Percentiles rank a stretch among this genome's conserved stretches.
Conservation (phyloP, 768 basidiomycete genomes). For the Mycena rebaudengoi region DNA sequence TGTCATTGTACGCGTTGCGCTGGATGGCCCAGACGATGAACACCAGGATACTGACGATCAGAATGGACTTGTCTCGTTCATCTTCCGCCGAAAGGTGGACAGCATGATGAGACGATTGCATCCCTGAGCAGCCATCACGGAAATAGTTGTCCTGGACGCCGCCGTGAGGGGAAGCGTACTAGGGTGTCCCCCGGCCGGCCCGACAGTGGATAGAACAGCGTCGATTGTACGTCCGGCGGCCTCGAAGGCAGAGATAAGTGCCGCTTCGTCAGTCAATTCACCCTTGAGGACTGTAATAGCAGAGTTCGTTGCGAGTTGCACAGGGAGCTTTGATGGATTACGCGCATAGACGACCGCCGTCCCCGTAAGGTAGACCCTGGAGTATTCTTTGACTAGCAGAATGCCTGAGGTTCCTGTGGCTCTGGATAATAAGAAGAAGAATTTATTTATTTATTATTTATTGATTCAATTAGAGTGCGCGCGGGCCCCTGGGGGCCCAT, state of each 20-base stretch:
- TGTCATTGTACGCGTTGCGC: constrained; percentile 3
- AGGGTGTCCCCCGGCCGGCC: not conserved
- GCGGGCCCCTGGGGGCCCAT: too few relatives aligned
- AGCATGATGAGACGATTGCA: constrained; percentile 1
- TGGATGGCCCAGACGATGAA: constrained; percentile 5
- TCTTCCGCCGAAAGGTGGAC: not conserved
- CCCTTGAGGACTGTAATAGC: not conserved
- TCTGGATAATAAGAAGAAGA: not conserved
- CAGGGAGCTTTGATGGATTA: not conserved
- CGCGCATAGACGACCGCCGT: constrained; percentile 2
- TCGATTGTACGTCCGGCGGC: not conserved
- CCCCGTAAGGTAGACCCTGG: not conserved
- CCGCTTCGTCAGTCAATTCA: not conserved
- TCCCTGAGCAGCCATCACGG: not conserved
- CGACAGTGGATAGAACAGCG: not conserved
- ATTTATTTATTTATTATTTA: too few relatives aligned
- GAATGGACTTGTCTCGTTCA: not conserved
- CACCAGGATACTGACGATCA: not conserved
- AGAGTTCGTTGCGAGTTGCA: not conserved
- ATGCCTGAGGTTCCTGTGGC: constrained; percentile 3
- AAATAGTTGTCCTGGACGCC: not conserved
- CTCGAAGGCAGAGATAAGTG: not conserved
- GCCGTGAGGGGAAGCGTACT: not conserved
- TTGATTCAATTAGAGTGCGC: too few relatives aligned
- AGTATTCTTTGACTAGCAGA: not conserved